phyloP scores from a whole-genome alignment of 768 basidiomycete species.

The Boletus speciosus region DNA sequence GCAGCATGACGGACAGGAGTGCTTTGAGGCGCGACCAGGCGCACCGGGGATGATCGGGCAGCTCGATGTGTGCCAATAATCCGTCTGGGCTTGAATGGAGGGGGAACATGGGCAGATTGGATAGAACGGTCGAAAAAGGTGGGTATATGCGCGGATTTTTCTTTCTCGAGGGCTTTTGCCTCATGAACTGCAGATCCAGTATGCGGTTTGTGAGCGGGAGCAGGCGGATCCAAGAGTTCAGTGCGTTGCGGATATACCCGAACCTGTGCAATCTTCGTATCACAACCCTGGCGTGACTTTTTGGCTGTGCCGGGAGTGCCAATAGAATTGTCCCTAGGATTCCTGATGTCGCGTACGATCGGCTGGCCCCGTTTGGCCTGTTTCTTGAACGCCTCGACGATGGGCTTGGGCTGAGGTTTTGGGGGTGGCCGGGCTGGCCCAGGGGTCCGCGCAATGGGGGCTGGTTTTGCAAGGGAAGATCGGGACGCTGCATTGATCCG shows the following conservation, averaged over 20 bases:
- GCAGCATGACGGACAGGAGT: neutral
- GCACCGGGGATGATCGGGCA: slow-evolving; percentile 6
- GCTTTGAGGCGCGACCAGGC: neutral
- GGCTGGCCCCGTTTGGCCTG: slow-evolving; percentile 30
- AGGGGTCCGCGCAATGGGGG: neutral
- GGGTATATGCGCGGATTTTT: slow-evolving; percentile 16
- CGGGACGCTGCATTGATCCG: slow-evolving; percentile 71
- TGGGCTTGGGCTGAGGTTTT: slow-evolving; percentile 28
- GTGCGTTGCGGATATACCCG: neutral
- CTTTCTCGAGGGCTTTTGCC: neutral
- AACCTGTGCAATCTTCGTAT: neutral
- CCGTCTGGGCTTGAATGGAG: neutral
- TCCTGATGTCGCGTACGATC: neutral
- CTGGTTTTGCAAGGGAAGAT: slow-evolving; percentile 1
- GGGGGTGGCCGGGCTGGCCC: slow-evolving; percentile 1
- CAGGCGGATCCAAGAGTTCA: neutral
- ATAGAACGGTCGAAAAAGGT: neutral
- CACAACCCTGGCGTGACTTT: neutral
- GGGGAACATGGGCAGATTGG: neutral
- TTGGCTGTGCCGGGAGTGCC: neutral
- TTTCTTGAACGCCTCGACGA: slow-evolving; percentile 47
- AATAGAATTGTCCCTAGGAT: neutral
- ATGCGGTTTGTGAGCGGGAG: neutral
- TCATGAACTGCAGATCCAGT: neutral
- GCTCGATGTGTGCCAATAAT: neutral